These are phyloP conservation scores for Avena insularis DNA, from an alignment of 176 grass and related monocot genomes.

Conservation along the genomic window DNA sequence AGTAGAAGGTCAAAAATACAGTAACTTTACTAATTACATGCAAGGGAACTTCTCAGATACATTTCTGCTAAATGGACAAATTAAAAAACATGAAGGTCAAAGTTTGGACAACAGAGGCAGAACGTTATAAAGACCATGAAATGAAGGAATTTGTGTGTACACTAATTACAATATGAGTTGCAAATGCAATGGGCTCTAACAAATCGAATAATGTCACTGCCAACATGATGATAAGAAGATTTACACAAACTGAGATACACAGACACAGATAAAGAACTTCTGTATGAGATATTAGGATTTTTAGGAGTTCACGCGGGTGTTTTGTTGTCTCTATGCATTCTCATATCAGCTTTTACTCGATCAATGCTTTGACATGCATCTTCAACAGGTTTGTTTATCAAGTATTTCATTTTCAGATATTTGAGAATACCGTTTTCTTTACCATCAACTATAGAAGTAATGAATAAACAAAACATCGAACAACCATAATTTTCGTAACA, in stretches of 20 bases:
- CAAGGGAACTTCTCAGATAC: conserved; percentile 27
- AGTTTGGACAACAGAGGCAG: not conserved
- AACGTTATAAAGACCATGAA: not conserved
- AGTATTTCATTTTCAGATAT: not conserved
- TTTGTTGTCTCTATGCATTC: not conserved
- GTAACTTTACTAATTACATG: conserved; percentile 19
- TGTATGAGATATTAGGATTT: conserved; percentile 9
- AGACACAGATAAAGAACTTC: not conserved
- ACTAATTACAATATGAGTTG: not conserved
- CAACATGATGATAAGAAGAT: conserved; percentile 14
- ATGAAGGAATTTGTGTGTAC: conserved; percentile 13
- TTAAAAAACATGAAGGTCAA: conserved; percentile 14
- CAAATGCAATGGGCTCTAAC: not conserved
- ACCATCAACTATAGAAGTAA: not conserved
- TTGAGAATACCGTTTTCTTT: not conserved
- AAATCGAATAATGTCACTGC: conserved; percentile 3
- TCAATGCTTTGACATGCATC: not conserved
- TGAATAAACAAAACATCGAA: not conserved
- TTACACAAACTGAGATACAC: not conserved
- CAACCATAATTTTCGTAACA: conserved; percentile 27
- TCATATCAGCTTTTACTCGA: conserved; percentile 1
- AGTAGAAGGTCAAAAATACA: conserved; percentile 37
- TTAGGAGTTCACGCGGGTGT: not conserved
- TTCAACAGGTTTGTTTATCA: conserved; percentile 16
- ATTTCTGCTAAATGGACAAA: conserved; percentile 13